Evolutionary conservation across 164 flowering plant genomes (phyloP), one percentile per base, ranked within the genome.

Genomic region (Warburgia ugandensis): DNA sequence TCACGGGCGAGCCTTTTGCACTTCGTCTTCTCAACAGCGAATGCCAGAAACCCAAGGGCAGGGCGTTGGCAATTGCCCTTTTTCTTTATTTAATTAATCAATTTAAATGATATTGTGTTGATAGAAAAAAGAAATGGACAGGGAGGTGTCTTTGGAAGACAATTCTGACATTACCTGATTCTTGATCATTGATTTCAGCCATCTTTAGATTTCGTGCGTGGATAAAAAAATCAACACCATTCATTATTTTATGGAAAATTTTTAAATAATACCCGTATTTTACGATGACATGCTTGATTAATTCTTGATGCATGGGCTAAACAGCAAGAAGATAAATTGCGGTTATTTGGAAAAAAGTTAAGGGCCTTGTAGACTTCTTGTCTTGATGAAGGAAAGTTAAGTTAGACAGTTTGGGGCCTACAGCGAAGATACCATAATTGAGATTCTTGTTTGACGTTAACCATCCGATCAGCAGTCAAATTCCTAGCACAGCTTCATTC

Each of bases 1-100:
- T 87, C 94, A 88, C 96, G 88, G 90, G 84, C 69, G 58, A 46
- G 25, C 36, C 21, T 60, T 68, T 56, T 72, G 59, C 59, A 9
- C 62, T 63, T 69, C 73, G 74, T 61, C 65, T 48, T 54, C 65
- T 31, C 48, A 61, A 54, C 54, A 48, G 39, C 59, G 28, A 22
- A 45, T 36, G 55, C 61, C 56, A 56, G 41, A 26, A 39, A 29
- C 29, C 33, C 29, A 0, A 39, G 5, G 47, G 27, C 46, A 12
- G 38, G 55, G 40, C 27, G 37, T 52, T 57, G 27, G 4, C 26
- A 43, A 38, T 10, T 14, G 1, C 22, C 20, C 12, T 32, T 35
- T 40, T 45, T n/a, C 27, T 16, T 7, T 23, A 6, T 39, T 21
- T 47, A 16, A 6, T 35, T 20, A 48, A 31, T 20, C 9, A 20